Evolutionary conservation across 805 yeast genomes (phyloP).

Genomic region (Metschnikowia noctiluminum): DNA sequence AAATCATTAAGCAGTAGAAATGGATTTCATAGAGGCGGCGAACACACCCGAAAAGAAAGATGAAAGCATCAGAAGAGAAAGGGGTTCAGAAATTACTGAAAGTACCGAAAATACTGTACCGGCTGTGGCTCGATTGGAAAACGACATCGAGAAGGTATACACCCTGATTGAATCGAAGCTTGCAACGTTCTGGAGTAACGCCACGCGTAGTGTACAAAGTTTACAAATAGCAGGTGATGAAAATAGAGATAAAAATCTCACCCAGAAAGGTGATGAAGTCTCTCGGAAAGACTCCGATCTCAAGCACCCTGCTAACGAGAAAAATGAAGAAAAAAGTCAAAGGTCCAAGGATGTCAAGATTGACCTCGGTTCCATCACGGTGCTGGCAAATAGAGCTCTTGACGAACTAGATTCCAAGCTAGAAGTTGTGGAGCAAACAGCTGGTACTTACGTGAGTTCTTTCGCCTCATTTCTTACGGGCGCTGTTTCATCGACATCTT

Average conservation of each 20-base stretch:
- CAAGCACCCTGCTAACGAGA: slow-evolving; percentile 3
- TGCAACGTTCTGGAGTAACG: slow-evolving; percentile 30
- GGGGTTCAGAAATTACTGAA: neutral
- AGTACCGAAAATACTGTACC: neutral
- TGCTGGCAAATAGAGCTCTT: slow-evolving; percentile 51
- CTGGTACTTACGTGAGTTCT: slow-evolving; percentile 56
- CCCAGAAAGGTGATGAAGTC: slow-evolving; percentile 17
- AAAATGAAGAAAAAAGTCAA: too few relatives aligned
- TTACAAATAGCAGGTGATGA: slow-evolving; percentile 28
- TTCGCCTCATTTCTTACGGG: slow-evolving; percentile 54
- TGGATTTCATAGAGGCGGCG: slow-evolving; percentile 35
- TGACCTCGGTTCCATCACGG: slow-evolving; percentile 23
- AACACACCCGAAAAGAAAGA: slow-evolving; percentile 17
- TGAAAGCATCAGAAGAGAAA: neutral
- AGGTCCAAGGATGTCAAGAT: slow-evolving; percentile 11
- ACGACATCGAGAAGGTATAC: slow-evolving; percentile 51
- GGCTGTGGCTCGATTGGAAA: slow-evolving; percentile 36
- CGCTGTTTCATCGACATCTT: slow-evolving; percentile 27
- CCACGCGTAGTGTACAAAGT: slow-evolving; percentile 30
- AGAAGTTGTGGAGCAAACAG: slow-evolving; percentile 68
- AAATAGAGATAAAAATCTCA: slow-evolving; percentile 27
- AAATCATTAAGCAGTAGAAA: slow-evolving; percentile 6
- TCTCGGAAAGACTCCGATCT: neutral
- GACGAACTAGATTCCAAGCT: slow-evolving; percentile 69
- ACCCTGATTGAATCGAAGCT: slow-evolving; percentile 48